phyloP scores from a whole-genome alignment of 2,329 filamentous ascomycete genomes.

The Corynespora cassiicola region DNA sequence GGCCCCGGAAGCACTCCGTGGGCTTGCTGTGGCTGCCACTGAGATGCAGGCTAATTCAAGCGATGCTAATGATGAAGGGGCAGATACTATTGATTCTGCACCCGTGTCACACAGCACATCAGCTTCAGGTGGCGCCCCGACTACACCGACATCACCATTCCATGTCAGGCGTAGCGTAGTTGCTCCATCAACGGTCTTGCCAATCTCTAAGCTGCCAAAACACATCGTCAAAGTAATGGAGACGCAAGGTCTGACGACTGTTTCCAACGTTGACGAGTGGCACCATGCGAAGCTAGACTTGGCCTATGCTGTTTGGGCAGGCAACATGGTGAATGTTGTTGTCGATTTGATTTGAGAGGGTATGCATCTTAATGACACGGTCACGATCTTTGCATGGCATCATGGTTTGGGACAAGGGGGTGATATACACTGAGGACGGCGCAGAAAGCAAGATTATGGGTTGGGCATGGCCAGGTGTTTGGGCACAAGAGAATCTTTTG shows the following conservation, averaged over 20 bases:
- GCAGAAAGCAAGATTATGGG: no score
- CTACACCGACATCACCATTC: slow-evolving; percentile 1
- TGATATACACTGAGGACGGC: no score
- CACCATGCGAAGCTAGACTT: slow-evolving; percentile 30
- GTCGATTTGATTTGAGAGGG: no score
- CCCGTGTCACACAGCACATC: no score
- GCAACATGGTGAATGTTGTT: slow-evolving; percentile 37
- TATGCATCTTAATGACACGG: no score
- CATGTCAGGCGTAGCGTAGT: neutral
- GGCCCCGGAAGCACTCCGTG: slow-evolving; percentile 30
- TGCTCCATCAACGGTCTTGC: neutral
- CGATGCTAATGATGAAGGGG: neutral
- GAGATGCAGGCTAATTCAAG: slow-evolving; percentile 22
- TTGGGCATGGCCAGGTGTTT: no score
- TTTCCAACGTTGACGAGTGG: slow-evolving; percentile 33
- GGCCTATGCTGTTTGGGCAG: slow-evolving; percentile 36
- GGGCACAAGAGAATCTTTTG: no score
- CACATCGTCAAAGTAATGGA: slow-evolving; percentile 32
- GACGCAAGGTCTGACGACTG: slow-evolving; percentile 24
- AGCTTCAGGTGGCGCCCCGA: no score
- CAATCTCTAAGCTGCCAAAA: slow-evolving; percentile 11
- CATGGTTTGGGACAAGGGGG: no score
- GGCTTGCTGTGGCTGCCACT: slow-evolving; percentile 40
- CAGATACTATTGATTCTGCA: neutral
- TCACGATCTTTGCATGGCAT: no score